Conservation (phyloP, 1,139 yeast genomes). For the Pichiaceae sp. region DNA sequence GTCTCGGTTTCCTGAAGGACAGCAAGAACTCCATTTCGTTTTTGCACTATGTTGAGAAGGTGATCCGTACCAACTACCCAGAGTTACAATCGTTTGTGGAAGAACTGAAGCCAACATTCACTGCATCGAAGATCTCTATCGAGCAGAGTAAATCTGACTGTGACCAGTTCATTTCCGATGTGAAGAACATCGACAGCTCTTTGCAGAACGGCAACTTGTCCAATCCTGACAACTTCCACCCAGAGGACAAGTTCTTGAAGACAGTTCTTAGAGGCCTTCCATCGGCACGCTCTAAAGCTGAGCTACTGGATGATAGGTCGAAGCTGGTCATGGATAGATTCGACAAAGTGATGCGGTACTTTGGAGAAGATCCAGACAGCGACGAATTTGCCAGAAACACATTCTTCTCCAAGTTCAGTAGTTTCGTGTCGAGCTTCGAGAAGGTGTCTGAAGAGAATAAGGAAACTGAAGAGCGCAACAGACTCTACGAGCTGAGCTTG, state of each 20-base stretch:
- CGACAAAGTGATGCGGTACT: conserved; percentile 60
- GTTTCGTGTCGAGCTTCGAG: conserved; percentile 68
- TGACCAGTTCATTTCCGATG: conserved; percentile 43
- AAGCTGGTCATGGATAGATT: conserved; percentile 58
- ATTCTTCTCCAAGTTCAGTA: conserved; percentile 71
- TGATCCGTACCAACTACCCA: conserved; percentile 61
- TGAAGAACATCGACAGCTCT: conserved; percentile 64
- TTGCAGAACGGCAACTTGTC: conserved; percentile 71
- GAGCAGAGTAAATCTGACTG: conserved; percentile 63
- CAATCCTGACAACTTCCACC: conserved; percentile 69
- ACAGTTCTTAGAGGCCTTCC: conserved; percentile 60
- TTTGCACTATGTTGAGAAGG: conserved; percentile 70
- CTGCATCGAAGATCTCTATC: conserved; percentile 57
- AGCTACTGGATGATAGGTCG: conserved; percentile 54
- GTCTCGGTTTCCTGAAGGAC: conserved; percentile 71
- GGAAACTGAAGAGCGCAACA: conserved; percentile 69
- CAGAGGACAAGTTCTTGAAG: conserved; percentile 55
- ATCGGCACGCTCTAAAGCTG: conserved; percentile 60
- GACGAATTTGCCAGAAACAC: conserved; percentile 61
- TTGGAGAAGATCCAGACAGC: conserved; percentile 65
- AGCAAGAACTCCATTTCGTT: conserved; percentile 73
- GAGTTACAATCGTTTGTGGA: conserved; percentile 49
- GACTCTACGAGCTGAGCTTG: conserved; percentile 71
- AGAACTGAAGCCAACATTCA: conserved; percentile 51
- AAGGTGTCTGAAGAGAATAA: conserved; percentile 71